These are phyloP conservation scores for Polygonum aviculare DNA, from an alignment of 148 eudicot species.

Conservation along the genomic window DNA sequence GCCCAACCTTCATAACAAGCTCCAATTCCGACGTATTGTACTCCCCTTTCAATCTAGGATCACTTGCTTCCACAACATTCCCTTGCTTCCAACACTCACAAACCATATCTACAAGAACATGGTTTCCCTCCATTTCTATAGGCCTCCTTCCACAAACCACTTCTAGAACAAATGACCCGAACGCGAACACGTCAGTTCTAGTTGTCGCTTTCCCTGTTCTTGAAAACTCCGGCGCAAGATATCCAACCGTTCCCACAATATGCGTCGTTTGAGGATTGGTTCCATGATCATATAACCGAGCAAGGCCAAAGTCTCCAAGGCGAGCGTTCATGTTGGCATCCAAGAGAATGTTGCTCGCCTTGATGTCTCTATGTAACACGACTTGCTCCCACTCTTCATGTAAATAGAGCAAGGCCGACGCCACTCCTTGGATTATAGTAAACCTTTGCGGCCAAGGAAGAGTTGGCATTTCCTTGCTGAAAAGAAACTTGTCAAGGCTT, in stretches of 20 bases:
- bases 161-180: slow-evolving; percentile 31
- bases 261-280: slow-evolving; percentile 34
- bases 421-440: slow-evolving; percentile 26
- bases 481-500: slow-evolving; percentile 36
- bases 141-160: slow-evolving; percentile 40
- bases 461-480: slow-evolving; percentile 1
- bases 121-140: not conserved
- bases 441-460: slow-evolving; percentile 26
- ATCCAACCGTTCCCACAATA: slow-evolving; percentile 38
- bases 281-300: slow-evolving; percentile 35
- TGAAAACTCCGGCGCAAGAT: slow-evolving; percentile 35
- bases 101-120: slow-evolving; percentile 25
- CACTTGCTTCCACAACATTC: slow-evolving; percentile 21
- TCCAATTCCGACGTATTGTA: slow-evolving; percentile 22
- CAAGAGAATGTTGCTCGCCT: slow-evolving; percentile 37
- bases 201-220: slow-evolving; percentile 33
- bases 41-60: slow-evolving; percentile 26
- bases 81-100: slow-evolving; percentile 26
- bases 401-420: slow-evolving; percentile 36
- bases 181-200: slow-evolving; percentile 30
- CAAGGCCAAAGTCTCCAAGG: slow-evolving; percentile 39
- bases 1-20: slow-evolving; percentile 26
- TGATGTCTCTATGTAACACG: slow-evolving; percentile 35
- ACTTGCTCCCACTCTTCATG: slow-evolving; percentile 50
- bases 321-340: slow-evolving; percentile 29